Base-by-base conservation (phyloP, 225 moss, liverwort and hornwort species). In the Lunularia cruciata region DNA sequence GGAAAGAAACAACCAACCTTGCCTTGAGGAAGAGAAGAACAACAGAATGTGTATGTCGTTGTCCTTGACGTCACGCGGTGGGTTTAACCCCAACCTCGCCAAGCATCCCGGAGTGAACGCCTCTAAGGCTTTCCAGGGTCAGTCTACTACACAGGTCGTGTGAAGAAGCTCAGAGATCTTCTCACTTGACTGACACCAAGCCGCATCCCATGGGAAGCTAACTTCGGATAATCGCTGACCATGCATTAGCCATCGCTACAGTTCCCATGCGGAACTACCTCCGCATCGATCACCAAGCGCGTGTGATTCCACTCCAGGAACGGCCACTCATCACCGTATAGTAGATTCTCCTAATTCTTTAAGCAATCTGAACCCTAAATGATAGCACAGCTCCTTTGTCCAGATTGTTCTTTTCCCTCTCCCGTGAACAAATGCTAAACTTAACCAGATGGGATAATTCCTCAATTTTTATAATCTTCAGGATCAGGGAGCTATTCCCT, bases 251-350 rank as follows among this genome's bases (percentile, higher is more conserved):
- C 19, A 64, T 46, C 63, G 19, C 63, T 64, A 64, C 45, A 64
- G 42, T 61, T 18, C 45, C 19, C 3, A 46, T 46, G 30, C 26
- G 63, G 46, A 46, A 28, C 40, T 45, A 18, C 20, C 6, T n/a
- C 28, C 43, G 63, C 63, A 63, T 45, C 63, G 15, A 45, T 63
- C 63, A 10, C 10, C 43, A 26, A 45, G 43, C 63, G 63, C 63
- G 63, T 63, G 14, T 30, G 30, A 64, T 30, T 19, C 45, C 46
- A 8, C 28, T 31, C 45, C 8, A 8, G 18, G 63, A 63, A 63
- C 46, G 7, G 27, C 25, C 45, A 46, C 25, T 27, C 27, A 28
- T 6, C 16, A n/a, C 5, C 15, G 27, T 45, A 28, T 8, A 27
- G 63, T 16, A 22, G 40, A 38, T 16, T 42, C n/a, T 25, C 39